Evolutionary conservation across 305 asterid genomes (phyloP), one percentile per base, ranked within the genome.

Genomic region (Fraxinus dipetala): DNA sequence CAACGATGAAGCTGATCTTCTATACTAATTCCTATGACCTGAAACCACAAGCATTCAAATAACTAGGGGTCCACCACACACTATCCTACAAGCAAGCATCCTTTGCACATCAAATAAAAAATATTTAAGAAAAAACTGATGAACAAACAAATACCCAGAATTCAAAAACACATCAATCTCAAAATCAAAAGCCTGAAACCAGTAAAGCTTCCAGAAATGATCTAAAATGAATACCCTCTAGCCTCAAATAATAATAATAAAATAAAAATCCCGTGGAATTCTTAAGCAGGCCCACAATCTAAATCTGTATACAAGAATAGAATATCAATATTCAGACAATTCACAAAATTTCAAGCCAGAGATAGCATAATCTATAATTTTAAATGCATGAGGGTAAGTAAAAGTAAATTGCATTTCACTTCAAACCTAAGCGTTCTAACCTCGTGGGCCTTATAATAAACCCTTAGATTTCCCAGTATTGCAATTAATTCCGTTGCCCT

Each of bases 361-460:
- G 69, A 82, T 74, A 28, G 35, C 78, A 79, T 76, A 83, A 75
- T 86, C 85, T 81, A 82, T 83, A 79, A 87, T 85, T 83, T 80
- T 43, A 51, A 83, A 81, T 83, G 89, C 86, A 83, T 79, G 82
- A 69, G 14, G 70, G n/a, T 67, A 43, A 78, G 76, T 34, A 84
- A 63, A 86, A 87, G 87, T 79, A 81, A 85, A 76, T 83, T 22
- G 59, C 78, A 70, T 80, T 85, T 78, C 9, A 85, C 82, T 77
- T 83, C 78, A 81, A 87, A 88, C 85, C 87, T 72, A 75, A 82
- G 83, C 22, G 74, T 56, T 76, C 82, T 63, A 65, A 81, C 80
- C 56, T 74, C 38, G 79, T 81, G 81, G 86, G 86, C 86, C 83
- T 79, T 38, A 69, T 48, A 77, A 78, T 36, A 81, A 90, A 89